Evolutionary conservation across 2,329 filamentous ascomycete genomes (phyloP), one percentile per base, ranked within the genome.

Genomic region (Monosporascus cannonballus): DNA sequence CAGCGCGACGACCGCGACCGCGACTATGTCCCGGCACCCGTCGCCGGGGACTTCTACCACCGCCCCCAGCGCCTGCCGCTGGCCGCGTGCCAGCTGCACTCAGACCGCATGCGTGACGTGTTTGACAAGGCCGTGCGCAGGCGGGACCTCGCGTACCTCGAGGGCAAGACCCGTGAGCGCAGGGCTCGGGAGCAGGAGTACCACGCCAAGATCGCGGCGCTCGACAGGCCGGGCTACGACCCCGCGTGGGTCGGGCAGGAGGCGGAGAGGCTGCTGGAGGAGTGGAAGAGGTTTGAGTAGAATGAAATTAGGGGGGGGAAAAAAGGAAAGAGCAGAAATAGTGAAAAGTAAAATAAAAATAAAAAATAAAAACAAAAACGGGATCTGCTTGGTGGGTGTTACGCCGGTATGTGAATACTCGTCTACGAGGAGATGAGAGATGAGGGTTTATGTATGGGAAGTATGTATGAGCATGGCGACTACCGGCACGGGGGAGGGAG

Each of bases 71-170:
- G 77, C 14, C 69, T 87, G 5, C 66, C 74, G 0, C 70, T 74
- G 59, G 80, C 74, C 27, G 79, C 76, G 22, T 96, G 92, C 64
- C 89, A 93, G 67, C 76, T 96, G 3, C 96, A 94, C 67, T 92
- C 88, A 44, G 71, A 79, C 4, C 80, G 87, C 17, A 96, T 96
- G 90, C 79, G 90, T 41, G 76, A 79, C 0, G 76, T 89, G 1
- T 96, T 95, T 65, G 70, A 73, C 27, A 77, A 82, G 30, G 85
- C 87, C 0, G 84, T 89, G 45, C 73, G 79, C 52, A 77, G 78
- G 37, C 80, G 86, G 50, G 88, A 96, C 62, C 76, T 86, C 52
- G 75, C 76, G 24, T 85, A 85, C 57, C 69, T 96, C 39, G 73
- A 77, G 42, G 60, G 57, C 22, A 81, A 79, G 61, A 73, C 84